Evolutionary conservation across 1,139 yeast species (phyloP).

Genomic region (Hansenula sp.): DNA sequence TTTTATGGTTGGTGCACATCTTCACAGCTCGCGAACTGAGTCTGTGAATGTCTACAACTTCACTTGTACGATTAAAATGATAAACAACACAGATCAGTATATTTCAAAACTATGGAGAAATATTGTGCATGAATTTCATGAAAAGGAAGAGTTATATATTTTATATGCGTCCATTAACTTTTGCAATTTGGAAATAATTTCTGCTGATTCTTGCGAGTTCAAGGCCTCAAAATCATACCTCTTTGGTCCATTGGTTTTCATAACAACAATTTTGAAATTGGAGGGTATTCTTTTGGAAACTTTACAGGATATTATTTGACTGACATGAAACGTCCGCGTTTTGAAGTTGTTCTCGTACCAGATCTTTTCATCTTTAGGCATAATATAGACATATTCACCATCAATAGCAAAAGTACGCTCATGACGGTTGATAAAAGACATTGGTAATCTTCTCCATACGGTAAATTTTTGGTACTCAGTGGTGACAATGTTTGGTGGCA

Average conservation of each 20-base stretch:
- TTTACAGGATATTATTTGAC: slow-evolving; percentile 73
- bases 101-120: too few species aligned
- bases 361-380: slow-evolving; percentile 72
- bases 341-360: slow-evolving; percentile 71
- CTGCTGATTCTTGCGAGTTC: slow-evolving; percentile 58
- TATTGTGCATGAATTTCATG: too few species aligned
- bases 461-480: slow-evolving; percentile 52
- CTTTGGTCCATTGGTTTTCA: slow-evolving; percentile 62
- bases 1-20: background rate
- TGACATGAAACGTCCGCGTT: slow-evolving; percentile 83
- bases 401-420: slow-evolving; percentile 85
- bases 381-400: slow-evolving; percentile 87
- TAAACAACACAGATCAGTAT: background rate
- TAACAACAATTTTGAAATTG: slow-evolving; percentile 80
- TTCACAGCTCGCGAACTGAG: too few species aligned
- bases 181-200: slow-evolving; percentile 66
- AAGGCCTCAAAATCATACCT: slow-evolving; percentile 85
- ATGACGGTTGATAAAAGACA: slow-evolving; percentile 76
- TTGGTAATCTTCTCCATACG: slow-evolving; percentile 85
- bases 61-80: too few species aligned
- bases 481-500: slow-evolving; percentile 8
- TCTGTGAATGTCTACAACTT: too few species aligned
- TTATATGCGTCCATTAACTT: slow-evolving; percentile 50
- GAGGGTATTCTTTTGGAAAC: slow-evolving; percentile 75
- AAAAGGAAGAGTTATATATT: slow-evolving; percentile 25